phyloP scores from a whole-genome alignment of 2,329 filamentous ascomycete genomes.

The Trichoderma pleuroti region DNA sequence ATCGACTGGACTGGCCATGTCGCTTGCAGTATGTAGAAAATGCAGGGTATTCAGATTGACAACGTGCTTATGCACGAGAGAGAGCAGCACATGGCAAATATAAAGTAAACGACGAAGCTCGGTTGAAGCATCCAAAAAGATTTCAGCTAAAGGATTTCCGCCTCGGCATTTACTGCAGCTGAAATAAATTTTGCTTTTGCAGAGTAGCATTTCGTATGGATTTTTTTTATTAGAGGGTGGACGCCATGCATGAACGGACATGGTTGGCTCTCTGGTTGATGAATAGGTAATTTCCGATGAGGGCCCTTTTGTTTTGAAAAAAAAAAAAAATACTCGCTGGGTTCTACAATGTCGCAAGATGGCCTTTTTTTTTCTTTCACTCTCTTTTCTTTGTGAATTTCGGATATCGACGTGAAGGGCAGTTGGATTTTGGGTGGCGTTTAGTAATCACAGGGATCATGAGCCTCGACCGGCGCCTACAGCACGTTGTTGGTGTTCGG shows the following conservation, averaged over 20 bases:
- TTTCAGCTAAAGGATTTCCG: background rate
- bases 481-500: background rate
- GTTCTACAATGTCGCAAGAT: background rate
- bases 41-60: background rate
- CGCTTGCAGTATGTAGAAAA: background rate
- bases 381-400: background rate
- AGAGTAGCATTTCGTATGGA: background rate
- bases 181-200: background rate
- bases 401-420: background rate
- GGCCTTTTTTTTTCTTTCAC: background rate
- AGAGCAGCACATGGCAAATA: background rate
- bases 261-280: background rate
- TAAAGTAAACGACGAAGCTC: background rate
- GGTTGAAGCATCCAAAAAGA: background rate
- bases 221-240: background rate
- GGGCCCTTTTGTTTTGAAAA: background rate
- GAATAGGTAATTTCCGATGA: constrained; percentile 1
- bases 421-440: background rate
- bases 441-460: background rate
- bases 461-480: background rate
- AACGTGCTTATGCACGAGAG: background rate
- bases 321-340: background rate
- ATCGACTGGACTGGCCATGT: background rate
- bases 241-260: constrained; percentile 2
- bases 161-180: background rate